Conservation (phyloP, 2,329 filamentous ascomycete genomes). For the Bipolaris bicolor region DNA sequence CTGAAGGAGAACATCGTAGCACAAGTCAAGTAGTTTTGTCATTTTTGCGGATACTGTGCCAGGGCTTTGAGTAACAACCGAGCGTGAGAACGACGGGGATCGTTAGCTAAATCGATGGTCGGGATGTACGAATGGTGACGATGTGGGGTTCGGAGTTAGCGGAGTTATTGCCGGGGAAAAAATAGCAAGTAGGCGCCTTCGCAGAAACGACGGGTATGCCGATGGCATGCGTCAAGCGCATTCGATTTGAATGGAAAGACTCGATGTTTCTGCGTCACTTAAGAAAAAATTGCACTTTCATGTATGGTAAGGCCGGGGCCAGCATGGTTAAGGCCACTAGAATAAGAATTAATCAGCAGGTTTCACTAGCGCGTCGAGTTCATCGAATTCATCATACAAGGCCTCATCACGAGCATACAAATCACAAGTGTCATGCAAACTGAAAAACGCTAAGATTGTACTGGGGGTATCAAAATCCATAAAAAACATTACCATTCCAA, state of each 20-base stretch:
- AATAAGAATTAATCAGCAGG: slow-evolving; percentile 10
- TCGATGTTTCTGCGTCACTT: background rate
- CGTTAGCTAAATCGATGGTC: background rate
- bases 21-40: slow-evolving; percentile 44
- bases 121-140: background rate
- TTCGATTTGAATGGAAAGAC: background rate
- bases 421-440: background rate
- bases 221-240: background rate
- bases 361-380: background rate
- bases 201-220: background rate
- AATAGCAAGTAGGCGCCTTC: background rate
- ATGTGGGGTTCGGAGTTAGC: slow-evolving; percentile 16
- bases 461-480: slow-evolving; percentile 31
- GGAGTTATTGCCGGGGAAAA: background rate
- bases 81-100: background rate
- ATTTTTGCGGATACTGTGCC: background rate
- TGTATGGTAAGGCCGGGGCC: background rate
- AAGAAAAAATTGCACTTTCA: background rate
- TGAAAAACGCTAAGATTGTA: slow-evolving; percentile 1
- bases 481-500: slow-evolving; percentile 37
- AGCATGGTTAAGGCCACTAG: background rate
- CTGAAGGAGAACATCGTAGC: slow-evolving; percentile 45
- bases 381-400: background rate
- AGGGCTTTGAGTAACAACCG: background rate
- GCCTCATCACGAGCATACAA: background rate